Evolutionary conservation across 495 filamentous ascomycete species (phyloP), one percentile per base, ranked within the genome.

Genomic region (Neurospora sp.): DNA sequence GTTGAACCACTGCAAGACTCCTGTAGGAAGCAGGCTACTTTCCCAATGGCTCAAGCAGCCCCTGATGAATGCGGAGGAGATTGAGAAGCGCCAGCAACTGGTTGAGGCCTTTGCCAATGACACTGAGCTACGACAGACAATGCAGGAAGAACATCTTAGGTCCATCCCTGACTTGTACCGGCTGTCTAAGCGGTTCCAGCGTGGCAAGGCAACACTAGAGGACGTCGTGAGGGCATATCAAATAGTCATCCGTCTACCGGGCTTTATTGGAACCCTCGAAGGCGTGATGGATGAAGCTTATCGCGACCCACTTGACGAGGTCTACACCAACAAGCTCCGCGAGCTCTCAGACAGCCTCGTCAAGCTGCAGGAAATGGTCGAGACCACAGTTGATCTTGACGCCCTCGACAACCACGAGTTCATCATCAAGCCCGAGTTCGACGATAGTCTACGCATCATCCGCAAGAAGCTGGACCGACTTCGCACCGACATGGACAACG

Each of bases 21-120:
- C 96, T 2, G 90, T 96, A 35, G 96, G 96, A 6, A 97, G 94
- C 78, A 88, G 96, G 66, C 80, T 99, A 75, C 84, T 99, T 16
- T 91, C 94, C 3, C 96, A 99, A 82, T 99, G 96, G 96, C 85
- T 99, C 38, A 99, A 98, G 84, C 96, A 99, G 82, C 96, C 96
- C 0, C 82, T 99, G 37, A 99, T 99, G 96, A 93, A 90, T 82
- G 88, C 93, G 71, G 85, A 88, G 14, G 94, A 97, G 74, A 98
- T 99, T 74, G 91, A 97, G 79, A 92, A 92, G 78, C 88, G 96
- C 27, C 96, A 98, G 77, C 93, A 96, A 80, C 87, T 99, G 18
- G 96, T 99, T 0, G 96, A 98, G 79, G 94, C 95, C 1, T 98
- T 99, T 81, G 92, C 95, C 20, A 90, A 91, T 72, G 94, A 98